A percentile compares a stretch with the other conserved stretches of the same genome.
Conservation (phyloP, 2,329 filamentous ascomycete species). For the Trichoderma sp. region DNA sequence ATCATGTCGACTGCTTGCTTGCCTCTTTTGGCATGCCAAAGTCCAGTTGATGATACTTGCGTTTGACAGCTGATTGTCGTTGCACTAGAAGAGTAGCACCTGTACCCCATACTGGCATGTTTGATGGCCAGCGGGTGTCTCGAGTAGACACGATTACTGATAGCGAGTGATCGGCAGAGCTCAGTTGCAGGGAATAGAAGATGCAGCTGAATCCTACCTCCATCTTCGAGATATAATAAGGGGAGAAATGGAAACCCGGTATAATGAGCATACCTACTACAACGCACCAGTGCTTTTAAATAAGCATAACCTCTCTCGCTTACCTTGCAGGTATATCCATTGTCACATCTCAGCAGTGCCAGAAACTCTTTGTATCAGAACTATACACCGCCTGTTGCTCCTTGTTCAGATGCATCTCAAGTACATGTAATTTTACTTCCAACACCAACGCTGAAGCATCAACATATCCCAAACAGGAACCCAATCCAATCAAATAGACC, state of each 20-base stretch:
- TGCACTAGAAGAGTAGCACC: background rate
- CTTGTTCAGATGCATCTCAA: background rate
- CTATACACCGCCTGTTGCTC: background rate
- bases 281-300: background rate
- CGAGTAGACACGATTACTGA: background rate
- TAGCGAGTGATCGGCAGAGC: background rate
- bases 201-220: background rate
- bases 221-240: background rate
- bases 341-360: background rate
- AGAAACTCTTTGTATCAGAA: background rate
- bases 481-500: background rate
- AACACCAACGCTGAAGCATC: background rate
- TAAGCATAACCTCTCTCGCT: background rate
- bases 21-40: too few relatives aligned
- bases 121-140: background rate
- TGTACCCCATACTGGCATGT: background rate
- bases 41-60: background rate
- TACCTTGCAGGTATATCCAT: background rate
- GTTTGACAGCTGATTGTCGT: conserved; percentile 4
- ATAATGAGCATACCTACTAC: background rate
- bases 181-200: background rate
- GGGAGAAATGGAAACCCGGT: background rate
- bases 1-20: background rate
- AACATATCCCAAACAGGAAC: background rate
- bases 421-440: background rate